These are phyloP conservation scores for Wallacemonas rigidus DNA, from an alignment of 208 protist genomes.

Conservation along the genomic window DNA sequence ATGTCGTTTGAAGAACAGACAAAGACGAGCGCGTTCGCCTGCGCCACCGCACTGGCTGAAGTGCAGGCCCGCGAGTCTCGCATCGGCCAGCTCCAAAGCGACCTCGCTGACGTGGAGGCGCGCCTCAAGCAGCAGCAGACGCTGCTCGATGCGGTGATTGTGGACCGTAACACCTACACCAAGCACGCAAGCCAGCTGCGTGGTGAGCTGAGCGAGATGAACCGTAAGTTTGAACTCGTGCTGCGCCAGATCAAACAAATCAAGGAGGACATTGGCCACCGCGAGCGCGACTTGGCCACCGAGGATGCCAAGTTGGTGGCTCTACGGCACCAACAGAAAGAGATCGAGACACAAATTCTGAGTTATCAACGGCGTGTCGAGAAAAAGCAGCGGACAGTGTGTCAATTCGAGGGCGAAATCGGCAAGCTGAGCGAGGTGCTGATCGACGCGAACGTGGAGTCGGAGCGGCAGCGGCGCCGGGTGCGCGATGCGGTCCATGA, in stretches of 20 bases:
- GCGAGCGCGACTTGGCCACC: constrained; percentile 48
- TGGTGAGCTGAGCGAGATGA: constrained; percentile 93
- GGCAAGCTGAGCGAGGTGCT: constrained; percentile 93
- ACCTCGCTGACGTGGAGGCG: constrained; percentile 65
- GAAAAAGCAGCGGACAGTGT: constrained; percentile 44
- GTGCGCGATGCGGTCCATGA: constrained; percentile 94
- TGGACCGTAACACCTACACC: constrained; percentile 96
- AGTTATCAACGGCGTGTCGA: constrained; percentile 38
- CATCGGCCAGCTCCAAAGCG: constrained; percentile 84
- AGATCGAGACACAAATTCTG: constrained; percentile 47
- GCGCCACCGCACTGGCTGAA: constrained; percentile 87
- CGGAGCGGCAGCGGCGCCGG: constrained; percentile 89
- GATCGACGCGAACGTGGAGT: constrained; percentile 86
- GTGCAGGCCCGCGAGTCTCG: constrained; percentile 81
- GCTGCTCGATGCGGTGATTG: constrained; percentile 92
- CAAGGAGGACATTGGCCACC: constrained; percentile 93
- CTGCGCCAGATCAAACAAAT: constrained; percentile 92
- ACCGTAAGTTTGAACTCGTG: constrained; percentile 94
- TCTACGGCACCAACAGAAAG: constrained; percentile 53
- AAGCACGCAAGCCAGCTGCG: constrained; percentile 96
- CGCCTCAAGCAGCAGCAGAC: constrained; percentile 71
- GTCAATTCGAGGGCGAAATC: constrained; percentile 74
- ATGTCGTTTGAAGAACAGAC: constrained; percentile 79
- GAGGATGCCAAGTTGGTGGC: constrained; percentile 51
- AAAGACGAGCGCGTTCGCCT: constrained; percentile 59